Percentiles rank a stretch among this genome's conserved stretches.
phyloP scores from a whole-genome alignment of 441 rosid species.

The Erodium moschatum region DNA sequence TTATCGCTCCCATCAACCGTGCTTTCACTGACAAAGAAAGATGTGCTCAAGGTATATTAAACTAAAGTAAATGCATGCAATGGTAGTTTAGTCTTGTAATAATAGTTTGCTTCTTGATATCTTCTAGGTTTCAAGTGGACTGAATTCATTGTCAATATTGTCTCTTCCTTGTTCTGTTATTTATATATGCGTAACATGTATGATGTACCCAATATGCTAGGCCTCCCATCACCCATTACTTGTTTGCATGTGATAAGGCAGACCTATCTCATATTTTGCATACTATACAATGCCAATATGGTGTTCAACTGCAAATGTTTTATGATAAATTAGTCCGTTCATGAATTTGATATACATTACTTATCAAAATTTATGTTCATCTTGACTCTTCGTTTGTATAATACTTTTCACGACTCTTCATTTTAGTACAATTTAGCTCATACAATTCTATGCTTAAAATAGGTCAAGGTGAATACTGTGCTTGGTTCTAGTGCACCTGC shows the following conservation, averaged over 20 bases:
- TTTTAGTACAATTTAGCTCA: slow-evolving; percentile 2
- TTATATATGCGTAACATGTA: no score
- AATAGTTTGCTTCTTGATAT: not conserved
- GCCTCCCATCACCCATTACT: no score
- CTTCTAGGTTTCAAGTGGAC: not conserved
- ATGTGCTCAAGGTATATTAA: slow-evolving; percentile 51
- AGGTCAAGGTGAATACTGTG: slow-evolving; percentile 80
- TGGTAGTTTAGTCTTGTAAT: not conserved
- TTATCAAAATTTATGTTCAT: no score
- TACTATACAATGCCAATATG: no score
- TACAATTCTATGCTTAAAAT: slow-evolving; percentile 16
- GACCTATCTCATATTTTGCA: no score
- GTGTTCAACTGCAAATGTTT: no score
- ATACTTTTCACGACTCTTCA: not conserved
- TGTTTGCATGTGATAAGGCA: no score
- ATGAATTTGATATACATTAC: no score
- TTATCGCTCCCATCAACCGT: slow-evolving; percentile 74
- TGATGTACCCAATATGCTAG: no score
- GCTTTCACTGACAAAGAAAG: slow-evolving; percentile 71
- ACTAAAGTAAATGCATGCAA: slow-evolving; percentile 5
- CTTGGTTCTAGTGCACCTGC: slow-evolving; percentile 78
- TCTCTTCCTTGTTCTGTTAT: no score
- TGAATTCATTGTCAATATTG: not conserved
- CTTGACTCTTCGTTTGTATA: not conserved
- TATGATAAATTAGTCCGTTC: no score